phyloP scores from a whole-genome alignment of 805 yeast species.

The Lachancea quebecensis region DNA sequence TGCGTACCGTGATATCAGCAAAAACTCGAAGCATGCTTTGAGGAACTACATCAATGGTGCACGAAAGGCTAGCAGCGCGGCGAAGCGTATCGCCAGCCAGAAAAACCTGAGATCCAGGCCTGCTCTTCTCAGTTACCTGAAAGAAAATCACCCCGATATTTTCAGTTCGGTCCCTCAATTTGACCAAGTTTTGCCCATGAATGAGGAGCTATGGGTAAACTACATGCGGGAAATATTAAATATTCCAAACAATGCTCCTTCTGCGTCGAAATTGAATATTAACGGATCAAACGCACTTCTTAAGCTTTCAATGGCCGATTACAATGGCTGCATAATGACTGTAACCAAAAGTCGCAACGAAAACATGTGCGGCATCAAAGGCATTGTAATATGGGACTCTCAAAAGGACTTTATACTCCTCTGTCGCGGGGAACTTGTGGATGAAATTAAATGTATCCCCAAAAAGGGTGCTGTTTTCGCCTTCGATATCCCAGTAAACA shows the following conservation, averaged over 20 bases:
- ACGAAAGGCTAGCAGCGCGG: constrained; percentile 18
- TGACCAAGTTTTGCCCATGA: constrained; percentile 47
- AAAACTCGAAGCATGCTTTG: constrained; percentile 29
- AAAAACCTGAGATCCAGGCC: constrained; percentile 12
- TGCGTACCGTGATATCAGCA: constrained; percentile 22
- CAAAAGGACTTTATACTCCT: constrained; percentile 62
- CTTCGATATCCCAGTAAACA: constrained; percentile 39
- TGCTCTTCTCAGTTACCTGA: constrained; percentile 20
- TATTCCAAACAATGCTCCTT: constrained; percentile 19
- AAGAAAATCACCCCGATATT: constrained; percentile 15
- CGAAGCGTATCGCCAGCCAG: constrained; percentile 26
- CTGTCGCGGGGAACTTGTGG: constrained; percentile 36
- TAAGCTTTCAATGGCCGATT: constrained; percentile 70
- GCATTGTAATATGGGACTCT: constrained; percentile 81
- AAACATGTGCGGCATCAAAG: constrained; percentile 53
- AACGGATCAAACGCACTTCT: constrained; percentile 36
- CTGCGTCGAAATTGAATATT: constrained; percentile 14
- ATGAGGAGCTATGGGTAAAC: constrained; percentile 58
- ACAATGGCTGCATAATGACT: constrained; percentile 62
- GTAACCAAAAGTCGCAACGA: constrained; percentile 54
- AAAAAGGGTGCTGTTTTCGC: constrained; percentile 62
- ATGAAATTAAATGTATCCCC: constrained; percentile 60
- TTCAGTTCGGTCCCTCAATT: constrained; percentile 32
- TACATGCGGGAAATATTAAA: constrained; percentile 56
- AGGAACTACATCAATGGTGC: constrained; percentile 22